These are phyloP conservation scores for Saksenaea oblongispora DNA, from an alignment of 371 early-diverging fungal species.

Conservation along the genomic window DNA sequence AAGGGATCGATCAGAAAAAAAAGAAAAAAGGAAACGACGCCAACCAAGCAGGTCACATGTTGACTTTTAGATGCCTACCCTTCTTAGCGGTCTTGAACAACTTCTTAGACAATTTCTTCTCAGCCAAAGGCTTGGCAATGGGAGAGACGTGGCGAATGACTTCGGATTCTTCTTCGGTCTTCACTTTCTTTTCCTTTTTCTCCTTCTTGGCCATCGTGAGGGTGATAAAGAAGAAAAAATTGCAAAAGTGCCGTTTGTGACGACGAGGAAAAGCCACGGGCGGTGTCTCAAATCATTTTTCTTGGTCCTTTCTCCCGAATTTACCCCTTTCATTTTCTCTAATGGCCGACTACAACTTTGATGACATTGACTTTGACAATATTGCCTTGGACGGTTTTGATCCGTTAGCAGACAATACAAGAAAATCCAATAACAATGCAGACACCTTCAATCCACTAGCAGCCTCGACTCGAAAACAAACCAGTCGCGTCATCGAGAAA, in stretches of 20 bases:
- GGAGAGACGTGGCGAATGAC: conserved; percentile 58
- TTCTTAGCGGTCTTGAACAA: conserved; percentile 90
- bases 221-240: conserved; percentile 79
- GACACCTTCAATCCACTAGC: conserved; percentile 13
- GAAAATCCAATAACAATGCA: not conserved
- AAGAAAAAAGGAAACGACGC: not conserved
- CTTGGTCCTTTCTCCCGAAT: not conserved
- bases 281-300: not conserved
- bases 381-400: conserved; percentile 14
- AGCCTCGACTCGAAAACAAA: not conserved
- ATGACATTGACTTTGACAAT: conserved; percentile 9
- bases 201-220: conserved; percentile 56
- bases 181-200: conserved; percentile 55
- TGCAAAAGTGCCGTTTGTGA: not conserved
- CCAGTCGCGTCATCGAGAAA: not conserved
- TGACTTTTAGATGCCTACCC: conserved; percentile 53
- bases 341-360: not conserved
- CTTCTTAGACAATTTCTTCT: conserved; percentile 90
- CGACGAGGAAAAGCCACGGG: conserved; percentile 3
- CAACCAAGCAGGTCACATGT: conserved; percentile 5
- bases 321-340: not conserved
- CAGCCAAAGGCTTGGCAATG: conserved; percentile 94
- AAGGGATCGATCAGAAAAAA: conserved; percentile 1
- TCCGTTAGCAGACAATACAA: conserved; percentile 3
- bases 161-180: conserved; percentile 36